Conservation (phyloP, 2,329 filamentous ascomycete species). For the Pestalotiopsis sp. region DNA sequence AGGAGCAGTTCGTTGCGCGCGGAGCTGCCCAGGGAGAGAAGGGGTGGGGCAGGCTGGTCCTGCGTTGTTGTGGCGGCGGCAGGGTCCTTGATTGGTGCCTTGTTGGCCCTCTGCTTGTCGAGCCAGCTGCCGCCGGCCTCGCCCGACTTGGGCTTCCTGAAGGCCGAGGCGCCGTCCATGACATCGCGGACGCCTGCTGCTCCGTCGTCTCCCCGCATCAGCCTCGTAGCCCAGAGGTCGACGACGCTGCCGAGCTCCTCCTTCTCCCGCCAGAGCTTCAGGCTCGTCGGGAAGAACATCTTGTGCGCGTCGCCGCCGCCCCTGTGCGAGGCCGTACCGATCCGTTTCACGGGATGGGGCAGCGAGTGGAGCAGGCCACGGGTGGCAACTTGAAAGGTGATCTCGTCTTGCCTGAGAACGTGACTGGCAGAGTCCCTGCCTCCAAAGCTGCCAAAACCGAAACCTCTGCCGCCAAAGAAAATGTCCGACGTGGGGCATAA, state of each 20-base stretch:
- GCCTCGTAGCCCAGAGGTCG: conserved; percentile 66
- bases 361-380: conserved; percentile 84
- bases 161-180: conserved; percentile 50
- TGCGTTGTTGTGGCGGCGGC: conserved; percentile 17
- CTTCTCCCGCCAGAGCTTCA: conserved; percentile 80
- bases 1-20: conserved; percentile 76
- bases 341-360: conserved; percentile 82
- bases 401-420: conserved; percentile 85
- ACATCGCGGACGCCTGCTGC: conserved; percentile 34
- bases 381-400: conserved; percentile 89
- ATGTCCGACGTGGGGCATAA: conserved; percentile 73
- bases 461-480: conserved; percentile 65
- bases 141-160: conserved; percentile 44
- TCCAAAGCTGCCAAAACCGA: conserved; percentile 44
- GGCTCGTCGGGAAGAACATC: conserved; percentile 89
- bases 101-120: conserved; percentile 19
- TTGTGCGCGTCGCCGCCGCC: conserved; percentile 68
- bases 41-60: conserved; percentile 32
- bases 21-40: conserved; percentile 64
- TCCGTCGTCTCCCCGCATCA: conserved; percentile 60
- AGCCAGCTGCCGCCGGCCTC: conserved; percentile 24
- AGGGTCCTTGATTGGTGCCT: conserved; percentile 23
- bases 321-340: conserved; percentile 46
- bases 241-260: conserved; percentile 81
- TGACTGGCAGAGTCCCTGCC: conserved; percentile 68